These are phyloP conservation scores for Lachancea cidri DNA, from an alignment of 805 yeast species.

Conservation along the genomic window DNA sequence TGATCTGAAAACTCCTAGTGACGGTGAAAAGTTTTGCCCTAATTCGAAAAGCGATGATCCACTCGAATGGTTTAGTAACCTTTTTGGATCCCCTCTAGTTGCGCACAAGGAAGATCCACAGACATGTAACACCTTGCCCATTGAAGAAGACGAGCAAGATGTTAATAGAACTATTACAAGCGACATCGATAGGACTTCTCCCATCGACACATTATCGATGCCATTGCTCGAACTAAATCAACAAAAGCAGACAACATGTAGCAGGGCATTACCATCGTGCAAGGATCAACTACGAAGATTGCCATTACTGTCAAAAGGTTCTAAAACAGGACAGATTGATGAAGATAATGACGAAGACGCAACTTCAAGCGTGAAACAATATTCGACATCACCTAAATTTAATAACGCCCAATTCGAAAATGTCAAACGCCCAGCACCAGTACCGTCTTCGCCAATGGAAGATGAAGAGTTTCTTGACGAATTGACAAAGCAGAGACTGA, in stretches of 20 bases:
- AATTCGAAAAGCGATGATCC: slow-evolving; percentile 6
- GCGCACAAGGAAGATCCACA: slow-evolving; percentile 9
- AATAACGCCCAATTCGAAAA: background rate
- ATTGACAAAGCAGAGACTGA: slow-evolving; percentile 12
- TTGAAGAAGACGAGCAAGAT: slow-evolving; percentile 16
- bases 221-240: slow-evolving; percentile 31
- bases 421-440: slow-evolving; percentile 2
- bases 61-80: slow-evolving; percentile 9
- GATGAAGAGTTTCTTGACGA: slow-evolving; percentile 8
- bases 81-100: slow-evolving; percentile 6
- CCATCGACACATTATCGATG: slow-evolving; percentile 32
- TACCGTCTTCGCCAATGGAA: slow-evolving; percentile 6
- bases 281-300: slow-evolving; percentile 29
- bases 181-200: slow-evolving; percentile 30
- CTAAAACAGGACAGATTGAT: slow-evolving; percentile 1
- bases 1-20: slow-evolving; percentile 10
- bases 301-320: slow-evolving; percentile 17
- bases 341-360: slow-evolving; percentile 20
- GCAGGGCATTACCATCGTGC: slow-evolving; percentile 16
- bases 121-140: slow-evolving; percentile 12
- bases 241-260: slow-evolving; percentile 2
- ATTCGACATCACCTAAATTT: slow-evolving; percentile 16
- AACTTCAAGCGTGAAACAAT: slow-evolving; percentile 16
- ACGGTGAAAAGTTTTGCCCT: slow-evolving; percentile 3
- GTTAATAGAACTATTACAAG: slow-evolving; percentile 11